Base-by-base conservation (phyloP, 208 protist genomes). In the Crithidia sp. region DNA sequence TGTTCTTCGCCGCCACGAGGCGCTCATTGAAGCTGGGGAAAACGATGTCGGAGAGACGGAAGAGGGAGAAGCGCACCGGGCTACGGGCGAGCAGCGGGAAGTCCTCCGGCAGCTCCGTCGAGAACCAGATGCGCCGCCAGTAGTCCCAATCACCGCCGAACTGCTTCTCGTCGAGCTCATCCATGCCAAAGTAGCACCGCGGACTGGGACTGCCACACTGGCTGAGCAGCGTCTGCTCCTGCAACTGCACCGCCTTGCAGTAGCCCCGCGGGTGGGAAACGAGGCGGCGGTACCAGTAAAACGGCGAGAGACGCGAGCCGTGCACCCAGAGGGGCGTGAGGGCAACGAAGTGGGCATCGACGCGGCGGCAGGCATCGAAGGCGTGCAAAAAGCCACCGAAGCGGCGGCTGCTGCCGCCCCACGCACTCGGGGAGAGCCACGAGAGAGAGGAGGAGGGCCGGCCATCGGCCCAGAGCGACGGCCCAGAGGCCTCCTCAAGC, bases 321-420 rank as follows among this genome's bases (percentile, higher is more conserved):
- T 84, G 77, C 39, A 90, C 83, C 78, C 85, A 88, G n/a, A 91
- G 76, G 4, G 89, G 89, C 0, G 81, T 87, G 39, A 94, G 79
- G 2, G 71, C 71, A 10, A 91, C 72, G 62, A 94, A 89, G 63
- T 91, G 89, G 12, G 84, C 86, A 41, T 94, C 89, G 19, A 91
- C 86, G 12, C 77, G 77, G 36, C 75, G 71, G 65, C 86, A 94
- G 7, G 82, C 76, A 17, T 91, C 84, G 10, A 94, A 73, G 50
- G 80, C 79, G 49, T 74, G 77, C 17, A 83, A 58, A 50, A 91
- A 89, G 10, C 81, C 81, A 13, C 74, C 71, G 54, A 82, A 87
- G 16, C 71, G 83, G 5, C 63, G 53, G n/a, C 66, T 57, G 64
- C 60, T 70, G 13, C 64, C 65, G 4, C 47, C 14, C 66, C 56